Evolutionary conservation across 176 grass and related monocot species (phyloP).

Genomic region (Carex cristatella): DNA sequence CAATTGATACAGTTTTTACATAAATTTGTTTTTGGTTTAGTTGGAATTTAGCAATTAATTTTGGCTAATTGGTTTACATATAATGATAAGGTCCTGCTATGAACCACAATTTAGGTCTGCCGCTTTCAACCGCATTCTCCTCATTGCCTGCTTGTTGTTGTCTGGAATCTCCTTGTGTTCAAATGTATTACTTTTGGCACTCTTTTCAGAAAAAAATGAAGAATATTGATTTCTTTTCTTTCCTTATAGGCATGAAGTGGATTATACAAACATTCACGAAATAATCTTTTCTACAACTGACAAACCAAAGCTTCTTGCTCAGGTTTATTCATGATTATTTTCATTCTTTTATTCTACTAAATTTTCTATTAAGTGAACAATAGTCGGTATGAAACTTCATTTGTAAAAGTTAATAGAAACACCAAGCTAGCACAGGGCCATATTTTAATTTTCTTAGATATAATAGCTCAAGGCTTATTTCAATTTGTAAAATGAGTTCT

Average conservation of each 20-base stretch:
- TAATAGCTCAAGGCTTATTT: neutral
- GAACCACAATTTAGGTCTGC: neutral
- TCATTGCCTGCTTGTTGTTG: constrained; percentile 19
- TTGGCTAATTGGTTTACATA: constrained; percentile 9
- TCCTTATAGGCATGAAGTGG: constrained; percentile 57
- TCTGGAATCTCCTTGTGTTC: constrained; percentile 11
- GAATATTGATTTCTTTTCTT: constrained; percentile 13
- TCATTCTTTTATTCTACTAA: constrained; percentile 14
- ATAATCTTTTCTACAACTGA: constrained; percentile 88
- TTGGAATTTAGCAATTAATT: neutral
- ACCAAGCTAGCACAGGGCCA: neutral
- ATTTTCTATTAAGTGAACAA: constrained; percentile 9
- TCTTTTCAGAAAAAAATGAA: constrained; percentile 1
- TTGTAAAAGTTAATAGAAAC: neutral
- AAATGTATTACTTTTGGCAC: neutral
- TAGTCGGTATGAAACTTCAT: neutral
- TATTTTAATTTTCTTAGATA: neutral
- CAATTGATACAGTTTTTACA: neutral
- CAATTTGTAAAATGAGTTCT: neutral
- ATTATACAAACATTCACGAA: constrained; percentile 70
- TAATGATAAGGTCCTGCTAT: neutral
- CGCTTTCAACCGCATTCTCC: neutral
- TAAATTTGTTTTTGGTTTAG: neutral
- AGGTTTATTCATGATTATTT: constrained; percentile 39
- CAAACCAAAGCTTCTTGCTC: constrained; percentile 97